Base-by-base conservation (phyloP, 2,329 filamentous ascomycete species). In the Alternaria consortialis region DNA sequence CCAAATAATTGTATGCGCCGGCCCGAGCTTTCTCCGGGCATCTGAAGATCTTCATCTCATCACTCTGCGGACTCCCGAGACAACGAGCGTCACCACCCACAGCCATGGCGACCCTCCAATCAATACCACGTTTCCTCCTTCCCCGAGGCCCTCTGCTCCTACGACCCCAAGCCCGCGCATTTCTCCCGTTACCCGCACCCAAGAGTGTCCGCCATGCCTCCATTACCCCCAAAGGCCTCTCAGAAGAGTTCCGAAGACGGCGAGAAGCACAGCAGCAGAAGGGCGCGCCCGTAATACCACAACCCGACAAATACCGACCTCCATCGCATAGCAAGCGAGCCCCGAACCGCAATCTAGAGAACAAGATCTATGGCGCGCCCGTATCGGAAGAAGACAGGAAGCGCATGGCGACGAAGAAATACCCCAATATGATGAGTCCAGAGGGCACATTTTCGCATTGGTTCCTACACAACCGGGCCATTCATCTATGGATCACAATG, bases 351-450 rank as follows among this genome's bases (percentile, higher is more conserved):
- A 84, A 85, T 66, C 79, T 80, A 53, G 32, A 82, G 7, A 88
- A 90, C 31, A 84, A 85, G 70, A 88, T 90, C 78, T 97, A 96
- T 76, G 93, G 93, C 37, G 91, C 92, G 17, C 81, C 87, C 23
- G 80, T 93, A 62, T 88, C 87, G 15, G 82, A 85, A 20, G 85
- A 89, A 53, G 90, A 97, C 78, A 80, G 84, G 52, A 82, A 86
- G 64, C 85, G 85, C 62, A 92, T 92, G 82, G 85, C 83, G 67
- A 86, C 80, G 66, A 91, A 87, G 78, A 84, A 91, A 66, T 98
- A 98, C 77, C 95, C 95, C 1, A 90, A 94, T 70, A 89, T 96
- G 86, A 93, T 97, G 85, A 91, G 94, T 47, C 89, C 93, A 0
- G 84, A 90, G 74, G 92, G 93, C 6, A 92, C 91, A 0, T 93